A percentile compares a stretch with the other conserved stretches of the same genome.
phyloP scores from a whole-genome alignment of 805 yeast genomes.

The Spathaspora sp. region DNA sequence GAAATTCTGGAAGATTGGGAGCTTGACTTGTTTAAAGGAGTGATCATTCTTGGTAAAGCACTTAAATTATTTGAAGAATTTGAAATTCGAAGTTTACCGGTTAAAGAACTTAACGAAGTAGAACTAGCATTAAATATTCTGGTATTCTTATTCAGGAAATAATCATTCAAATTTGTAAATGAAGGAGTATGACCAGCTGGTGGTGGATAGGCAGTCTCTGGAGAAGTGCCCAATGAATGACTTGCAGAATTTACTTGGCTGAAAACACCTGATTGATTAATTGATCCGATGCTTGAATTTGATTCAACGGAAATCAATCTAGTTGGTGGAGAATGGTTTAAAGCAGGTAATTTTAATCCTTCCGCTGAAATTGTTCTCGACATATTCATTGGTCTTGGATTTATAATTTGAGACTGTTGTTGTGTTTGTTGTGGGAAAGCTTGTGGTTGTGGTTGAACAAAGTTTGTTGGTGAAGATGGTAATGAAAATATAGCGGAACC shows the following conservation, averaged over 20 bases:
- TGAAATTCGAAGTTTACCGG: conserved; percentile 19
- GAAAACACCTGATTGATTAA: conserved; percentile 16
- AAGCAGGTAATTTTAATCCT: conserved; percentile 10
- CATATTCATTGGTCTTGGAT: conserved; percentile 1
- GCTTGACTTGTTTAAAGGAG: conserved; percentile 33
- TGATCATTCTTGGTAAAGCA: conserved; percentile 34
- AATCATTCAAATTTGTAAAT: conserved; percentile 30
- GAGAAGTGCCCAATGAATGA: conserved; percentile 32
- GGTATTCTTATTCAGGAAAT: conserved; percentile 22
- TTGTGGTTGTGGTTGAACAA: conserved; percentile 5
- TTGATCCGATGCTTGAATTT: conserved; percentile 21
- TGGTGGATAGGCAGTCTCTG: conserved; percentile 17
- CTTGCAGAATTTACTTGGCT: conserved; percentile 23
- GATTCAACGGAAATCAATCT: conserved; percentile 19
- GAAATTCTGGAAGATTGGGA: conserved; percentile 12
- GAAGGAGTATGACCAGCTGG: conserved; percentile 15
- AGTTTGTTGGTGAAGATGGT: conserved; percentile 27
- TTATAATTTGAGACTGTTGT: conserved; percentile 2
- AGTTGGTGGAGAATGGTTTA: neutral
- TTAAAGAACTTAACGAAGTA: conserved; percentile 16
- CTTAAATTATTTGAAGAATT: conserved; percentile 20
- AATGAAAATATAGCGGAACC: conserved; percentile 23
- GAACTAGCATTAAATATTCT: conserved; percentile 15
- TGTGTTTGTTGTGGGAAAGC: conserved; percentile 3
- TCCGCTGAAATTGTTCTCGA: conserved; percentile 14